Conservation (phyloP, 129 eudicot genomes). For the Sambucus nigra region DNA sequence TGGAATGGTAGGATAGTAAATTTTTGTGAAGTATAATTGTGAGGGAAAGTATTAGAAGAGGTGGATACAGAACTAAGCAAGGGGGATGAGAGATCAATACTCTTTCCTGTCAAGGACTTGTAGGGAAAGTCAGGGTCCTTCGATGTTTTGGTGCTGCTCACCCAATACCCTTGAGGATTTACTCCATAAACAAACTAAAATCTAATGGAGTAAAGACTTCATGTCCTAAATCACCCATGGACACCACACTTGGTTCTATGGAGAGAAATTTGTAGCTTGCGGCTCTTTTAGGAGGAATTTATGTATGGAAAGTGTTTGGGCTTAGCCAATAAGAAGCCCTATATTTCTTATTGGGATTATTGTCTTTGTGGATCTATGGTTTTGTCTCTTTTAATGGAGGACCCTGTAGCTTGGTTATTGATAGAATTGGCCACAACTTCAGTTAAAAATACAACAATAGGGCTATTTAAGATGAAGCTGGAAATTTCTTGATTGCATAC, state of each 20-base stretch:
- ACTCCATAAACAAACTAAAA: slow-evolving; percentile 66
- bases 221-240: slow-evolving; percentile 66
- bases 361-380: slow-evolving; percentile 66
- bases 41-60: slow-evolving; percentile 42
- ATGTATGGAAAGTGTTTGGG: slow-evolving; percentile 66
- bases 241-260: slow-evolving; percentile 66
- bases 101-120: slow-evolving; percentile 47
- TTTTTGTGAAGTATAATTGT: slow-evolving; percentile 4
- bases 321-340: slow-evolving; percentile 54
- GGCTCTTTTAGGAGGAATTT: slow-evolving; percentile 58
- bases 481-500: slow-evolving; percentile 69
- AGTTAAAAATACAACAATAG: slow-evolving; percentile 85
- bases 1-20: too few relatives aligned
- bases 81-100: slow-evolving; percentile 75
- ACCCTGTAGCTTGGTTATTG: slow-evolving; percentile 63
- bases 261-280: slow-evolving; percentile 67
- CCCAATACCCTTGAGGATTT: slow-evolving; percentile 89
- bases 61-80: slow-evolving; percentile 64
- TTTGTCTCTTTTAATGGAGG: slow-evolving; percentile 79
- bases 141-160: slow-evolving; percentile 83
- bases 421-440: slow-evolving; percentile 76
- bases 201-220: slow-evolving; percentile 70
- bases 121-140: slow-evolving; percentile 54
- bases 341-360: slow-evolving; percentile 45
- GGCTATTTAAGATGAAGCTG: slow-evolving; percentile 94